Evolutionary conservation across 331 rosid species (phyloP).

Genomic region (Acacia concinna): DNA sequence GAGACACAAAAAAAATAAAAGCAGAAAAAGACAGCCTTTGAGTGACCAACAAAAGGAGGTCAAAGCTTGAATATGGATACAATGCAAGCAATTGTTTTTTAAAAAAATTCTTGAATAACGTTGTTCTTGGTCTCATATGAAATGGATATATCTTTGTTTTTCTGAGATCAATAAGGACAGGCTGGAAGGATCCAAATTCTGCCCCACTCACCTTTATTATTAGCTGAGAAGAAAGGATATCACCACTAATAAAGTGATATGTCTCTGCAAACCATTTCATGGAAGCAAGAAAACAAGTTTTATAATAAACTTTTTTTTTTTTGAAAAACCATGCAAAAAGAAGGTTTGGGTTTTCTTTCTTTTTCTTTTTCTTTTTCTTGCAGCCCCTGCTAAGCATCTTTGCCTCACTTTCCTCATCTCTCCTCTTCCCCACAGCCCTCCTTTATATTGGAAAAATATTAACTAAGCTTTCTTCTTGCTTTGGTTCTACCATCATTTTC

Average conservation of each 20-base stretch:
- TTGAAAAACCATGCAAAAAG: slow-evolving; percentile 50
- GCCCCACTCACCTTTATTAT: slow-evolving; percentile 67
- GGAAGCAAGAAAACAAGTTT: slow-evolving; percentile 11
- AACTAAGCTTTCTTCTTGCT: slow-evolving; percentile 23
- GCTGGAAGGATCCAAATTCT: slow-evolving; percentile 85
- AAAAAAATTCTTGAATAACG: slow-evolving; percentile 1
- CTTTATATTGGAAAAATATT: slow-evolving; percentile 27
- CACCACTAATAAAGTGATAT: slow-evolving; percentile 50
- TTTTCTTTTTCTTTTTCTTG: slow-evolving; percentile 61
- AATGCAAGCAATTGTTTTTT: slow-evolving; percentile 18
- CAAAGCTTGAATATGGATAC: slow-evolving; percentile 46
- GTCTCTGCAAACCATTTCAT: slow-evolving; percentile 36
- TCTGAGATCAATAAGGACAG: slow-evolving; percentile 70
- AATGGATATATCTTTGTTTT: slow-evolving; percentile 37
- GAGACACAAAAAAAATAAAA: slow-evolving; percentile 21
- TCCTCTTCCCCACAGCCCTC: slow-evolving; percentile 32
- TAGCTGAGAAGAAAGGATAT: slow-evolving; percentile 40
- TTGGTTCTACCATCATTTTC: slow-evolving; percentile 37
- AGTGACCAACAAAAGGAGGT: slow-evolving; percentile 54
- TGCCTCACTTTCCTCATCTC: slow-evolving; percentile 45
- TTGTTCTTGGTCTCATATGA: slow-evolving; percentile 31
- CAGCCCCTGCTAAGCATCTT: slow-evolving; percentile 81
- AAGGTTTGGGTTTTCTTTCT: slow-evolving; percentile 41
- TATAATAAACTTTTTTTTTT: slow-evolving; percentile 6
- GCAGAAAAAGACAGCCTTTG: slow-evolving; percentile 45